Evolutionary conservation across 768 basidiomycete species (phyloP).

Genomic region (Auricularia heimuer): DNA sequence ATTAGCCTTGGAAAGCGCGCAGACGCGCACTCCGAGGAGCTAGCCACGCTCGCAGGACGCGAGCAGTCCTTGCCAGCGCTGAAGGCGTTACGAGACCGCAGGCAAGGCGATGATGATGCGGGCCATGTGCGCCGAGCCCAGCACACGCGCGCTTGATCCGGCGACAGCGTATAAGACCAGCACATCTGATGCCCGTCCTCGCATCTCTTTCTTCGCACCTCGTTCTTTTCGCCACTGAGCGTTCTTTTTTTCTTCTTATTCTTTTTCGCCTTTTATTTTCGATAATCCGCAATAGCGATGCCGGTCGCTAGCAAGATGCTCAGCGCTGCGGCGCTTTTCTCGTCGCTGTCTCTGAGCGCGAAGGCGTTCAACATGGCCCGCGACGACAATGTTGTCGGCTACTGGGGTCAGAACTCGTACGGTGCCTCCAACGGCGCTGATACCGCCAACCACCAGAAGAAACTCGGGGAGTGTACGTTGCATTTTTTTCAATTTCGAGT

Average conservation of each 20-base stretch:
- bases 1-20: neutral
- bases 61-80: too few species aligned
- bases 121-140: neutral
- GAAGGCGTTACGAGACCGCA: too few species aligned
- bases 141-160: neutral
- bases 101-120: neutral
- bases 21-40: neutral
- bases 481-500: neutral
- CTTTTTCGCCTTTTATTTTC: neutral
- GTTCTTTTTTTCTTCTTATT: neutral
- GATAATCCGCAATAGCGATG: neutral
- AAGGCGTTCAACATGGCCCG: conserved; percentile 1
- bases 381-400: conserved; percentile 23
- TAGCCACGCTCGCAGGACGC: too few species aligned
- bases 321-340: neutral
- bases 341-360: neutral
- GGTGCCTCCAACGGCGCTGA: conserved; percentile 19
- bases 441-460: conserved; percentile 7
- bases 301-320: neutral
- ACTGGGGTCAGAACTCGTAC: conserved; percentile 8
- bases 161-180: neutral
- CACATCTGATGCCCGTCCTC: neutral
- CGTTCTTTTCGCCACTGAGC: neutral
- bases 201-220: neutral
- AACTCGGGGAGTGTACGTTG: conserved; percentile 3